Evolutionary conservation across 176 grass and related monocot genomes (phyloP).

Genomic region (Rhynchospora breviuscula): DNA sequence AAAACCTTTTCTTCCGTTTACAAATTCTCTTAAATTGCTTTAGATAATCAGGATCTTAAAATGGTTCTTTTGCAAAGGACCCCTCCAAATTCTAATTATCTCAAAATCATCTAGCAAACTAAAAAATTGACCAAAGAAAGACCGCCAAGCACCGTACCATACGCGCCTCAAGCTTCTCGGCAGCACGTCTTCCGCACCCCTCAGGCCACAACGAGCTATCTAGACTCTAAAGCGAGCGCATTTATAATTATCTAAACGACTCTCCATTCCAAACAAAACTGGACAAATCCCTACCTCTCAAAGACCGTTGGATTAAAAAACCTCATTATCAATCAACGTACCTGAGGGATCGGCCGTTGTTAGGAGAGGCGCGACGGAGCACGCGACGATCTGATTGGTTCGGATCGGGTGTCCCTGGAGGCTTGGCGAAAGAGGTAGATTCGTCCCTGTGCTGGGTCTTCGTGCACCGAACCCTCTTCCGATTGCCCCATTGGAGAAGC

Average conservation of each 20-base stretch:
- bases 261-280: conserved; percentile 10
- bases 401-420: conserved; percentile 33
- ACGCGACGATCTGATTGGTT: conserved; percentile 8
- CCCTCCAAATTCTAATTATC: background rate
- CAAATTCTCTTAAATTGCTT: background rate
- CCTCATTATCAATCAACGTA: background rate
- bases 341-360: conserved; percentile 46
- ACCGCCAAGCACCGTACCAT: background rate
- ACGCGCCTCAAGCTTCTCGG: background rate
- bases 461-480: conserved; percentile 77
- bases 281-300: background rate
- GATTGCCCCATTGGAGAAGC: conserved; percentile 82
- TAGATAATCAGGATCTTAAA: background rate
- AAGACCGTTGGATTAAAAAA: background rate
- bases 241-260: no score
- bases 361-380: conserved; percentile 34
- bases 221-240: background rate
- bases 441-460: conserved; percentile 73
- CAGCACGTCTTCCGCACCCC: background rate
- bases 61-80: background rate
- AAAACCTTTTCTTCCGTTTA: background rate
- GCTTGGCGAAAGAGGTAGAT: conserved; percentile 42
- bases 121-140: background rate
- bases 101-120: background rate
- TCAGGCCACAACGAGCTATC: background rate